Conservation (phyloP, 2,329 filamentous ascomycete species). For the Purpureocillium lavendulum region DNA sequence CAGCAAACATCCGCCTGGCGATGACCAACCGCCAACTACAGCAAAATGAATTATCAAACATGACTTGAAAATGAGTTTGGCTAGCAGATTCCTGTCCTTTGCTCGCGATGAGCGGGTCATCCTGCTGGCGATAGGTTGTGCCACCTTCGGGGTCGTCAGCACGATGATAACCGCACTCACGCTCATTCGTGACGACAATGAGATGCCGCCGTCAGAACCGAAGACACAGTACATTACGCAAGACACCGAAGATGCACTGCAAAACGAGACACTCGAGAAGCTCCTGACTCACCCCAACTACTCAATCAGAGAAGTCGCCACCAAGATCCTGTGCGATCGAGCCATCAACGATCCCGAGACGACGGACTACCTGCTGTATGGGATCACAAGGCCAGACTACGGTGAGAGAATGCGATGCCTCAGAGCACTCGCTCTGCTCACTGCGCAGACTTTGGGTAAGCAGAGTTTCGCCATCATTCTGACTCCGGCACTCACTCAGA, state of each 20-base stretch:
- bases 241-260: constrained; percentile 64
- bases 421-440: constrained; percentile 47
- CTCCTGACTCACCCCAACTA: constrained; percentile 64
- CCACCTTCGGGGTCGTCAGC: constrained; percentile 49
- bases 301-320: constrained; percentile 61
- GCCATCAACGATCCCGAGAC: constrained; percentile 49
- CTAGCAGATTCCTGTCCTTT: constrained; percentile 17
- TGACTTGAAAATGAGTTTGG: constrained; percentile 27
- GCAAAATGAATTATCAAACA: too few species aligned
- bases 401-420: constrained; percentile 49
- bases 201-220: constrained; percentile 55
- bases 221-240: constrained; percentile 68
- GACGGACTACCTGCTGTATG: constrained; percentile 43
- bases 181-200: constrained; percentile 53
- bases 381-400: constrained; percentile 51
- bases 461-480: background rate
- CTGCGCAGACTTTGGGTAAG: constrained; percentile 28
- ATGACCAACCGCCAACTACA: too few species aligned
- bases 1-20: too few species aligned
- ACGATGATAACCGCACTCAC: constrained; percentile 51
- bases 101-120: constrained; percentile 45
- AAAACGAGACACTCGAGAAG: constrained; percentile 56
- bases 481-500: constrained; percentile 2
- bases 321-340: constrained; percentile 47
- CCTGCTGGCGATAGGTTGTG: constrained; percentile 44